phyloP scores from a whole-genome alignment of 768 basidiomycete species.

The Sporobolomyces phaffii region DNA sequence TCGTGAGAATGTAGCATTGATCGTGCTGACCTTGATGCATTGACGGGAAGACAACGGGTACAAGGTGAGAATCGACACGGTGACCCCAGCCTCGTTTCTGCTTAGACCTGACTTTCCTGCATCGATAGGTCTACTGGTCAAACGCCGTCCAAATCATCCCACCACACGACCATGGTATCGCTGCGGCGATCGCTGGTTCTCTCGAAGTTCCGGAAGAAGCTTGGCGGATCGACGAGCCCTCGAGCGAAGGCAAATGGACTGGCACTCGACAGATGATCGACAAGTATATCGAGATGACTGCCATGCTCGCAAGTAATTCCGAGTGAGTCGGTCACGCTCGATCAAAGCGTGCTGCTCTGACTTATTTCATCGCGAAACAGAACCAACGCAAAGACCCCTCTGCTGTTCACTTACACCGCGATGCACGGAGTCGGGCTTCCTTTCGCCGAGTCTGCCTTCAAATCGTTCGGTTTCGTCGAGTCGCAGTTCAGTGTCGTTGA shows the following conservation, averaged over 20 bases:
- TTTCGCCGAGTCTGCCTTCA: slow-evolving; percentile 58
- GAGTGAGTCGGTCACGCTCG: slow-evolving; percentile 15
- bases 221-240: slow-evolving; percentile 49
- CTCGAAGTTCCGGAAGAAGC: slow-evolving; percentile 52
- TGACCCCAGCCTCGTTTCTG: no score
- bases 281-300: slow-evolving; percentile 55
- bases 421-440: slow-evolving; percentile 82
- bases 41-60: slow-evolving; percentile 70
- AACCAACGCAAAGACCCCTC: slow-evolving; percentile 46
- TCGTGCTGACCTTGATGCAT: no score
- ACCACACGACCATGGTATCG: slow-evolving; percentile 75
- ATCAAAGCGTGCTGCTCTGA: no score
- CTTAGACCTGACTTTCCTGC: no score
- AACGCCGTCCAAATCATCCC: slow-evolving; percentile 61
- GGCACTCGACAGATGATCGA: slow-evolving; percentile 58
- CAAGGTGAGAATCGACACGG: slow-evolving; percentile 62
- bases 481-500: slow-evolving; percentile 52
- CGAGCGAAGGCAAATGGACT: slow-evolving; percentile 46
- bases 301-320: slow-evolving; percentile 37
- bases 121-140: slow-evolving; percentile 35
- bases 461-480: slow-evolving; percentile 58
- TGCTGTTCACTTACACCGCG: slow-evolving; percentile 76
- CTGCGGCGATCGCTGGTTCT: slow-evolving; percentile 59
- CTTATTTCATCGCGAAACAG: neutral
- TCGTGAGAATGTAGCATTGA: no score